A percentile compares a stretch with the other conserved stretches of the same genome.
phyloP scores from a whole-genome alignment of 2,329 filamentous ascomycete genomes.

The Claviceps maximensis region DNA sequence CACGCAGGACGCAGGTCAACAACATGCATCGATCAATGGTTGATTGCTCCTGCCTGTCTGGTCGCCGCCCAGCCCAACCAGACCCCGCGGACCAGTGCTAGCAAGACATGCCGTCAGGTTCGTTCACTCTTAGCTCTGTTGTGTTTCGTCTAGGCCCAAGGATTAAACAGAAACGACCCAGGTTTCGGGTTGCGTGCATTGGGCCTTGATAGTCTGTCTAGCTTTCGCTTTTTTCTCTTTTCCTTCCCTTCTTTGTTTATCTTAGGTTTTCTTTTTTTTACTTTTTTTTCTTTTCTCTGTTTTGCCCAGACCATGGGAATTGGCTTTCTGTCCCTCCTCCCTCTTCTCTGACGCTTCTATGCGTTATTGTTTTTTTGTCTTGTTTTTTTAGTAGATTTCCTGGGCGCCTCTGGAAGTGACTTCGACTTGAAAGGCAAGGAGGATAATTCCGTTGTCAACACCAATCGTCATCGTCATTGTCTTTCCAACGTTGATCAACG shows the following conservation, averaged over 20 bases:
- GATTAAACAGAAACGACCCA: not conserved
- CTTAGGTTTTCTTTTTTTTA: not conserved
- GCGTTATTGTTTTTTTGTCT: too few relatives aligned
- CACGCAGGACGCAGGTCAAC: not conserved
- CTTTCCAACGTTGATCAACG: not conserved
- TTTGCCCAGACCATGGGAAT: not conserved
- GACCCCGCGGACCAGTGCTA: too few relatives aligned
- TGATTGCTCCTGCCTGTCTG: too few relatives aligned
- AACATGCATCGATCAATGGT: not conserved
- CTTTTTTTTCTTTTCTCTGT: not conserved
- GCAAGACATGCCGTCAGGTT: constrained; percentile 2
- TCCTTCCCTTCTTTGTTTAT: not conserved
- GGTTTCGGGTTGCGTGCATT: not conserved
- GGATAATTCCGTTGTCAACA: not conserved
- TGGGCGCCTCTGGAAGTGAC: not conserved
- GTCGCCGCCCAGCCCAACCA: not conserved
- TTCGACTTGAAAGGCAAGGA: not conserved
- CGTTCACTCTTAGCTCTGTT: constrained; percentile 1
- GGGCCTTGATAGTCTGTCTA: not conserved
- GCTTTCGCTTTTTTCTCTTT: not conserved
- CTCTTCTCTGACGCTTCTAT: not conserved
- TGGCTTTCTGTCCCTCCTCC: too few relatives aligned
- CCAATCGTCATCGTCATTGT: not conserved
- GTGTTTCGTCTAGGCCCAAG: constrained; percentile 2
- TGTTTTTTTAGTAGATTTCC: not conserved